Percentiles rank a stretch among this genome's conserved stretches.
phyloP scores from a whole-genome alignment of 306 rosid species.

The Gynostemma pentaphyllum region DNA sequence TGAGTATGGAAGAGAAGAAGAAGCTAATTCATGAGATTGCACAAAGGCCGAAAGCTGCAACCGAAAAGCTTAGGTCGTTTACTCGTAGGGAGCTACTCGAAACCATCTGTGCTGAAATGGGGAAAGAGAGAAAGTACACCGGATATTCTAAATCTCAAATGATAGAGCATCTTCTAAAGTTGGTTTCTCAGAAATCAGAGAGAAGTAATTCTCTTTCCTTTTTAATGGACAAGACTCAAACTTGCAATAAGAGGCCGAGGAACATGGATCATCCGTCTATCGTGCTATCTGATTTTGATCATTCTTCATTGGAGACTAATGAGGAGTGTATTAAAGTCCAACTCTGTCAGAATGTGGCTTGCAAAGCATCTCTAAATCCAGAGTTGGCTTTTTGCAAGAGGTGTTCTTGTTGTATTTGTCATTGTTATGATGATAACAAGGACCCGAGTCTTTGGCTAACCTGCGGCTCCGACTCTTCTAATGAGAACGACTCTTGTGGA shows the following conservation, averaged over 20 bases:
- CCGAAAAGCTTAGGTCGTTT: conserved; percentile 53
- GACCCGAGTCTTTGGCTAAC: conserved; percentile 94
- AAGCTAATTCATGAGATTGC: conserved; percentile 59
- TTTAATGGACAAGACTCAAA: conserved; percentile 28
- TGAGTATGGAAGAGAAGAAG: conserved; percentile 60
- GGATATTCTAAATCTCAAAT: conserved; percentile 69
- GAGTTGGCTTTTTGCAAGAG: conserved; percentile 74
- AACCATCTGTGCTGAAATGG: conserved; percentile 80
- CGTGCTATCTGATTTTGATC: conserved; percentile 19
- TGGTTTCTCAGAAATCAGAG: conserved; percentile 49
- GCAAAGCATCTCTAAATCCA: conserved; percentile 54
- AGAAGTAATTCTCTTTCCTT: conserved; percentile 8
- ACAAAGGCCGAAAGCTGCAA: conserved; percentile 47
- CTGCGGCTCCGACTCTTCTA: conserved; percentile 39
- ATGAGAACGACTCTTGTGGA: conserved; percentile 56
- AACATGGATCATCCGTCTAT: conserved; percentile 21
- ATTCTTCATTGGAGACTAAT: conserved; percentile 23
- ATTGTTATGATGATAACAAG: conserved; percentile 75
- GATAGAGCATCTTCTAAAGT: conserved; percentile 62
- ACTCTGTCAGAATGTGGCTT: conserved; percentile 61
- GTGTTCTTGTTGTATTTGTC: conserved; percentile 90
- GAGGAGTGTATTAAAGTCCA: conserved; percentile 32
- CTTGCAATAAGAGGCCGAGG: conserved; percentile 47
- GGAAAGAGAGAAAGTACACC: conserved; percentile 78
- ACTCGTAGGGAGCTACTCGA: conserved; percentile 75